Conservation (phyloP, 2,329 filamentous ascomycete species). For the Ustulina deusta region DNA sequence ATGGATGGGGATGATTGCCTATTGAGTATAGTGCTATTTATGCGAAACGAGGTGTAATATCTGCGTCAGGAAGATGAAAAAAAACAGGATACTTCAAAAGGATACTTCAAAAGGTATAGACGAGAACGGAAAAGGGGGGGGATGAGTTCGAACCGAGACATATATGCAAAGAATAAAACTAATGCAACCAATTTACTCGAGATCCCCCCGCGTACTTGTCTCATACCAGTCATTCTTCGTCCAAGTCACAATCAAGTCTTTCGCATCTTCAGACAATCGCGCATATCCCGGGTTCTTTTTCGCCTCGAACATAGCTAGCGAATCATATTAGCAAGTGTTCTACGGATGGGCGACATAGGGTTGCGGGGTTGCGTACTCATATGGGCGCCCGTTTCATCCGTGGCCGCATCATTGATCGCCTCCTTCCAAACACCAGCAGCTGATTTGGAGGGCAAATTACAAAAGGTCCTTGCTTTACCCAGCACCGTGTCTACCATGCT, state of each 20-base stretch:
- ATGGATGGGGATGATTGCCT: constrained; percentile 23
- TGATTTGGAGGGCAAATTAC: constrained; percentile 76
- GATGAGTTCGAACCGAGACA: constrained; percentile 23
- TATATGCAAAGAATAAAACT: constrained; percentile 34
- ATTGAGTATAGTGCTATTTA: constrained; percentile 5
- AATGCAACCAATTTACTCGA: constrained; percentile 47
- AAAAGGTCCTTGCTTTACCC: constrained; percentile 85
- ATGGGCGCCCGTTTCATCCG: constrained; percentile 85
- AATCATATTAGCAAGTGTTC: constrained; percentile 21
- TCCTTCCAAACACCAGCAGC: constrained; percentile 71
- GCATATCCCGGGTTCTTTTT: constrained; percentile 79
- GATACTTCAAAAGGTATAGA: constrained; percentile 31
- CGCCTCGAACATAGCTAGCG: constrained; percentile 76
- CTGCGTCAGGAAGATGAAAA: constrained; percentile 23
- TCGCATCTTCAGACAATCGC: constrained; percentile 73
- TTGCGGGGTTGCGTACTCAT: constrained; percentile 65
- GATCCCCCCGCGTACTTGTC: constrained; percentile 54
- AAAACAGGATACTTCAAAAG: constrained; percentile 17
- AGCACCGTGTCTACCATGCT: constrained; percentile 69
- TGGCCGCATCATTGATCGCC: constrained; percentile 81
- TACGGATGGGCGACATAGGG: background rate
- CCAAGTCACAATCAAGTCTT: constrained; percentile 74
- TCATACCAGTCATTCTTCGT: constrained; percentile 75
- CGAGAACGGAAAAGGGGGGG: constrained; percentile 31
- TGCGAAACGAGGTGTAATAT: constrained; percentile 15